Evolutionary conservation across 768 basidiomycete species (phyloP), one percentile per base, ranked within the genome.

Genomic region (Lyophyllum semitale): DNA sequence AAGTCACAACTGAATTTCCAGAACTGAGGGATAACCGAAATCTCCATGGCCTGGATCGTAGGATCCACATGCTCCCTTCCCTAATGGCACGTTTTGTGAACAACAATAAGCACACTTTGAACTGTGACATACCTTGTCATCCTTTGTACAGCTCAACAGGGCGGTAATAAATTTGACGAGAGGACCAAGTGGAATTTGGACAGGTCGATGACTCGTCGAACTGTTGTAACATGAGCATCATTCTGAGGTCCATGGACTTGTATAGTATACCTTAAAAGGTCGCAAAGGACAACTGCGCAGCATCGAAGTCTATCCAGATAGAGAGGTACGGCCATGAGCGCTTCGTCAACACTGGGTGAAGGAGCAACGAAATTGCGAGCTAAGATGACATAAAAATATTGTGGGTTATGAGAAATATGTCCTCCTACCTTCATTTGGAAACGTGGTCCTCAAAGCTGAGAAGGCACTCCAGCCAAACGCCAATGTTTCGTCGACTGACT

Each of bases 401-500:
- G 2, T n/a, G 6, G 25, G 1, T 12, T 4, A 18, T 18, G n/a
- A 18, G n/a, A 35, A 38, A 22, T 17, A 37, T 7, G 22, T 29
- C 4, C 25, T 11, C 65, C 53, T 65, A 84, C 84, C 76, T 58
- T 78, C 70, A 53, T 65, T 63, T 17, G 72, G 72, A 61, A 84
- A 90, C 13, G 89, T 87, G 12, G 83, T 81, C 54, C 88, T 75
- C 46, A 93, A 56, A 6, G 76, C 68, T 25, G 71, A 57, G 64
- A 90, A 82, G 2, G 88, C 80, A 54, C 73, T 77, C 84, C 84
- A 87, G n/a, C 82, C 84, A 63, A 87, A 84, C 0, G 71, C 73
- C 46, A 93, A 55, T 1, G 85, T 84, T 26, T 87, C 87, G 46
- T 92, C 89, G 23, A 93, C 55, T 15, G 84, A 84, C 62, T 88